Evolutionary conservation across 257 asterid genomes (phyloP), one percentile per base, ranked within the genome.

Genomic region (Paulownia fortunei): DNA sequence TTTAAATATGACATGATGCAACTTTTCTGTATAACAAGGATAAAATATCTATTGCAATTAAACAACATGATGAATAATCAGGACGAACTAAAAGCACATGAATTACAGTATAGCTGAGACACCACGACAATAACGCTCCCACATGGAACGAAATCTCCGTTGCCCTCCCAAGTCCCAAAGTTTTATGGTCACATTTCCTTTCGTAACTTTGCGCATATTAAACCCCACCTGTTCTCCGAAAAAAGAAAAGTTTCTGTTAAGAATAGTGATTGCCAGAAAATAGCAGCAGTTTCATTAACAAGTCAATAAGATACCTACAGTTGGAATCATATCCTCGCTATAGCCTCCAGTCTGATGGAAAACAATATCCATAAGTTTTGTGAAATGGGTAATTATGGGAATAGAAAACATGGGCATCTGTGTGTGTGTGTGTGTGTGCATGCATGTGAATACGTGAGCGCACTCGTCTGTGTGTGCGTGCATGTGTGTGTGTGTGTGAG

Each of bases 81-180:
- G 39, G 59, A 62, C 77, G 36, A 23, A 73, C 5, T 74, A 51
- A 39, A 64, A 65, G 30, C 54, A 32, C 0, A 67, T 26, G 76
- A 79, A 64, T 89, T 92, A 94, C 99, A 92, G 46, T 68, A 94
- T 94, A 21, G 97, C 98, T 19, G 97, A 82, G 90, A 91, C 99
- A 60, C 99, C 98, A 13, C 99, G 95, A 70, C 99, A 94, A 51
- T 94, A 94, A 30, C 97, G 98, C 85, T 94, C 99, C 99, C 99
- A 94, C 99, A 92, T 94, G 49, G 97, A 72, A 37, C 98, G 97
- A 49, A 92, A 94, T 82, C 97, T 92, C 3, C 93, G 82, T 82
- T 94, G 99, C 69, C 99, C 99, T 79, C 99, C 98, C 85, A 92
- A 91, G 77, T 94, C 98, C 99, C 99, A 94, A 36, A 94, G 92